Conservation (phyloP, 2,329 filamentous ascomycete species). For the Aureobasidium melanogenum region DNA sequence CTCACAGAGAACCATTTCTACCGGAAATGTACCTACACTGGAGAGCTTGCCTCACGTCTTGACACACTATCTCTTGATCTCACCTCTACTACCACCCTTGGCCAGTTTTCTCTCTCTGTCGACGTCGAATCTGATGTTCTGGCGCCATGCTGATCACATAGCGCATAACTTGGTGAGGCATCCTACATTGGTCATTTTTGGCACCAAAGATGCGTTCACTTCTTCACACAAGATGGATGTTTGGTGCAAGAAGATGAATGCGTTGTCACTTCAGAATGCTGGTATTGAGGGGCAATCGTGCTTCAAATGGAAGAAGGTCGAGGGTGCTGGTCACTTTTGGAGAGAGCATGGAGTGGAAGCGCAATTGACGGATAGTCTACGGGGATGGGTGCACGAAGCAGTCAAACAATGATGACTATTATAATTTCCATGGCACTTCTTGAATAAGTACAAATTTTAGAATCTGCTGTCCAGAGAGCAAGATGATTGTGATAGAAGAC, state of each 20-base stretch:
- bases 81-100: slow-evolving; percentile 37
- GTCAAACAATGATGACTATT: neutral
- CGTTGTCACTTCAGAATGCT: slow-evolving; percentile 14
- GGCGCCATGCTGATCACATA: slow-evolving; percentile 11
- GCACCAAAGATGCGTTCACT: slow-evolving; percentile 66
- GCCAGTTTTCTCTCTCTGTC: slow-evolving; percentile 26
- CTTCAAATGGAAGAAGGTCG: slow-evolving; percentile 37
- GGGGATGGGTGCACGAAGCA: neutral
- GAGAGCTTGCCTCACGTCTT: slow-evolving; percentile 14
- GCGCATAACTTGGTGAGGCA: slow-evolving; percentile 39
- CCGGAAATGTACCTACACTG: slow-evolving; percentile 14
- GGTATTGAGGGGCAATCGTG: slow-evolving; percentile 16
- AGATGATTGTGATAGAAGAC: no score
- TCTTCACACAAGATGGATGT: slow-evolving; percentile 52
- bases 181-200: slow-evolving; percentile 63
- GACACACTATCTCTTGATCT: slow-evolving; percentile 37
- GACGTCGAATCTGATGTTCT: slow-evolving; percentile 19
- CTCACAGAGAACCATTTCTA: slow-evolving; percentile 4
- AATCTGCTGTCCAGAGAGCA: no score
- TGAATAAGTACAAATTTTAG: neutral
- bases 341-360: slow-evolving; percentile 28
- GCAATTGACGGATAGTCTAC: neutral
- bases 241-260: slow-evolving; percentile 54
- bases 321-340: slow-evolving; percentile 45
- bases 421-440: neutral